Base-by-base conservation (phyloP, 805 yeast genomes). In the Teunomyces tritomae region DNA sequence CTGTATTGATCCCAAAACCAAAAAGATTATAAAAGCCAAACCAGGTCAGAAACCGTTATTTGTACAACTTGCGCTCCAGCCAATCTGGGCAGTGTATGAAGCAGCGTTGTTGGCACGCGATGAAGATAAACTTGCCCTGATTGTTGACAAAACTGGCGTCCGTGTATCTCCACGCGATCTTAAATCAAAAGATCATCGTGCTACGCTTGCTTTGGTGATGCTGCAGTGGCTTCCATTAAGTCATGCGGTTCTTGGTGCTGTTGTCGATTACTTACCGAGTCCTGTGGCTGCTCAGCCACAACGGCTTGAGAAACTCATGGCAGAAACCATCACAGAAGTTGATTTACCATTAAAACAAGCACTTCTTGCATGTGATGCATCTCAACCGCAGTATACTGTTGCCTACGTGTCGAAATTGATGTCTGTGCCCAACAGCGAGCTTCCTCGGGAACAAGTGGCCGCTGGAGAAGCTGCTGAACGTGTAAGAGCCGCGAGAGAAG, bases 171-270 rank as follows among this genome's bases (percentile, higher is more conserved):
- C 94, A 5, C 74, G 96, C 50, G 97, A 91, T 54, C 60, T 89
- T 47, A 76, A 86, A 47, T 83, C 96, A 0, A 89, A 85, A 57
- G 97, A 92, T 59, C 74, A 82, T 40, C 84, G 82, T 51, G 73
- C 71, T 46, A 65, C 89, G 39, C 63, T 90, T 14, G 78, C 76
- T 47, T 73, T 82, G 6, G 78, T 94, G 3, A 82, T 92, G 81
- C 82, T 89, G 1, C 97, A 92, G 61, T 94, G 99, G 97, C 71
- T 94, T 17, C 98, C 99, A 0, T 80, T 94, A 4, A 86, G 97
- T 20, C 84, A 87, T 33, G 88, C 98, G 0, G 79, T 92, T 7
- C 68, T 94, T 27, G 76, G 94, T 8, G 83, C 96, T 1, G 96
- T 92, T 4, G 84, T 91, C 28, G 94, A 89, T 49, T 80, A 82